Percentiles rank a stretch among this genome's conserved stretches.
Evolutionary conservation across 441 rosid species (phyloP).

Genomic region (Populus hybrid): DNA sequence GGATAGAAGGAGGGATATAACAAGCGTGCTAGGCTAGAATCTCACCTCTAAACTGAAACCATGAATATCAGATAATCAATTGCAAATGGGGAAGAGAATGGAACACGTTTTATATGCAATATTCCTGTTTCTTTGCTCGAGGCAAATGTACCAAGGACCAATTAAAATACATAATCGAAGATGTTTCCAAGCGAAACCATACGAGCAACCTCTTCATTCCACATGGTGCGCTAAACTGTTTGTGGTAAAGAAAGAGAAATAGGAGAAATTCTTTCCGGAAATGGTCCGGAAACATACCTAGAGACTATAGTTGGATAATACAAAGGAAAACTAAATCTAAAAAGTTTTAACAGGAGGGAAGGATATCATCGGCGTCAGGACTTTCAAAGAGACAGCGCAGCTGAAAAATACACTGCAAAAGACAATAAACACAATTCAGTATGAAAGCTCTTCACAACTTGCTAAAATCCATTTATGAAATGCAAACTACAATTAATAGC

Average conservation of each 20-base stretch:
- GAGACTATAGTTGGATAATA: background rate
- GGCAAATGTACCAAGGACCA: background rate
- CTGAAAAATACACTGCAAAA: constrained; percentile 17
- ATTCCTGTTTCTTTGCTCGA: background rate
- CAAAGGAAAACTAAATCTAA: background rate
- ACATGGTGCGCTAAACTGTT: background rate
- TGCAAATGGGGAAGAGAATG: background rate
- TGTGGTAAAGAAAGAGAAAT: background rate
- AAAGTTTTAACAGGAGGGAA: too few relatives aligned
- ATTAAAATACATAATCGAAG: background rate
- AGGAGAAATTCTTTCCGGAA: background rate
- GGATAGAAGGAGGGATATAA: background rate
- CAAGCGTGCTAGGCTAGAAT: background rate
- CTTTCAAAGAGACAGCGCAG: background rate
- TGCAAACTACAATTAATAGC: background rate
- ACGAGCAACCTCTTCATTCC: background rate
- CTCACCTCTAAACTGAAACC: background rate
- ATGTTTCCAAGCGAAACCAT: background rate
- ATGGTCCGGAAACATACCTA: background rate
- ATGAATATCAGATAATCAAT: background rate
- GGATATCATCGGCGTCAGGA: background rate
- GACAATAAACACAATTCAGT: constrained; percentile 1
- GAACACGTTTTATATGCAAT: background rate
- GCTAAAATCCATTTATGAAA: background rate
- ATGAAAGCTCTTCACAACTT: background rate